Evolutionary conservation across 164 flowering plant species (phyloP), one percentile per base, ranked within the genome.

Genomic region (Liriodendron chinense): DNA sequence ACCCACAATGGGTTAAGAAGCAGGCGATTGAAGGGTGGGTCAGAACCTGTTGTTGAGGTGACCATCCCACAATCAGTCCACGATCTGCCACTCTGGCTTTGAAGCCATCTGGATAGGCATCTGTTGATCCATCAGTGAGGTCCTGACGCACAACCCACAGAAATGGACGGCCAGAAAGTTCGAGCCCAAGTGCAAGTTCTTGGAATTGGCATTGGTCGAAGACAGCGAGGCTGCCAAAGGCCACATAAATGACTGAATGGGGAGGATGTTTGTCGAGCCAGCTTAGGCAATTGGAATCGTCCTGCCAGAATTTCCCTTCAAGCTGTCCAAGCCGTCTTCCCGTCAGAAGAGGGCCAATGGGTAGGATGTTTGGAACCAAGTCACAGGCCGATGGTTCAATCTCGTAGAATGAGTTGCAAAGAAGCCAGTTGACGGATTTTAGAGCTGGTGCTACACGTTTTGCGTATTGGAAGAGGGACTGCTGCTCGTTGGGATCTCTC

Each of bases 1-100:
- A 74, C 3, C 80, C 81, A 21, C 78, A 78, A 24, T 75, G 81
- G 61, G 69, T 71, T 23, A 71, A 10, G 43, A 71, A 74, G 16
- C 75, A 49, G 48, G 53, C 69, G 20, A 74, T 49, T 63, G 76
- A 74, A 25, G 56, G 70, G 66, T 74, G 76, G 13, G 70, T 70
- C 64, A 74, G 62, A 16, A 74, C 76, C 70, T 64, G 22, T 69
- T 74, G 59, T 47, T 74, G 76, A 1, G 70, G 79, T 1, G 67
- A 49, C 79, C 79, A 77, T 3, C 67, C 10, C 0, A 72, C 72
- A 6, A 76, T 7, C 49, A 2, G 47, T 7, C 74, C 78, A 3
- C 47, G 57, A 14, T 18, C 26, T 0, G 59, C 72, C 16, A 65
- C 53, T 49, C 75, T 26, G 4, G 53, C 76, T 47, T 6, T 6